Evolutionary conservation across 116 monocot species (phyloP), one percentile per base, ranked within the genome.

Genomic region (Papilionanthe hybrid): DNA sequence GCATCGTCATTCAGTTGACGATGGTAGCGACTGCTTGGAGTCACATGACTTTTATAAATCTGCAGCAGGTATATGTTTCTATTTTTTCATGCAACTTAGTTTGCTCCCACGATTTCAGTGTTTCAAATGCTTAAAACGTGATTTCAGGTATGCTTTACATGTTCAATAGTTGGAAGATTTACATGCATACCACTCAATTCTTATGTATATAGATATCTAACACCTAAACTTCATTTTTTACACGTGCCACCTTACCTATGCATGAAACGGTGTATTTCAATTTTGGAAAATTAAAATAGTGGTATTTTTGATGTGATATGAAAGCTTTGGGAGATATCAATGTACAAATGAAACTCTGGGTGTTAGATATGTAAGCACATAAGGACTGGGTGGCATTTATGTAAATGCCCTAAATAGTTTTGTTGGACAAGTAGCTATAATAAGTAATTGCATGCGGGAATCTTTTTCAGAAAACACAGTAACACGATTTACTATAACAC

Each of bases 1-100:
- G 87, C 91, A 90, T 32, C 93, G 85, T 12, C 87, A 93, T 84
- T 91, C 88, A 45, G 75, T 85, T 81, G 93, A 95, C 29, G 78
- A 63, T 58, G 82, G 81, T 42, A 75, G 37, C 58, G 88, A 87
- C 68, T 88, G 81, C 81, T 72, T 85, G 30, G 82, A 81, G 43
- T 85, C 89, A 71, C 55, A 79, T 18, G 78, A 79, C 50, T 84
- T 79, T 45, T 84, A 80, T 72, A 97, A 94, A 82, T 88, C 84
- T 80, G 72, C 83, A 65, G 85, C 91, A 90, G 97, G 97, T 97
- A 88, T 30, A 57, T 60, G 19, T 22, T 55, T 60, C 69, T 30
- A 5, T 44, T 12, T 44, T 20, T 73, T 73, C 22, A 42, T 43
- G 9, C 44, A 20, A 5, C 73, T 73, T 44, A 37, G n/a, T 37